Evolutionary conservation across 192 early-diverging fungal species (phyloP).

Genomic region (Coemansia sp.): DNA sequence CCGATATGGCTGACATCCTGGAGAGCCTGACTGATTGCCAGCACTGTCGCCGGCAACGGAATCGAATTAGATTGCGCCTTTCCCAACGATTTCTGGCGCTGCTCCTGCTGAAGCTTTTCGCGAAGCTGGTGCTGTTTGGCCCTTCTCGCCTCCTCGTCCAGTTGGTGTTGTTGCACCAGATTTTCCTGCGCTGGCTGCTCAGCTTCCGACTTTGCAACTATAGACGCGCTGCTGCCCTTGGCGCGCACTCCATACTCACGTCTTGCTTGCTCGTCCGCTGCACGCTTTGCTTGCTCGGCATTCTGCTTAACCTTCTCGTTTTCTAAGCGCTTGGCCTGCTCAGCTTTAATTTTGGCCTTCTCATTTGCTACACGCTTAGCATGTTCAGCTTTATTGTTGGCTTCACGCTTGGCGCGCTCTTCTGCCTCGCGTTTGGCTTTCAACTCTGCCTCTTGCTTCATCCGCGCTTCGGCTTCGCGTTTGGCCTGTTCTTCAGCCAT

Average conservation of each 20-base stretch:
- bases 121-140: conserved; percentile 8
- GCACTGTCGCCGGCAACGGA: background rate
- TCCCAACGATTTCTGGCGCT: background rate
- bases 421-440: background rate
- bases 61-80: background rate
- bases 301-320: background rate
- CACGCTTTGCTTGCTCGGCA: background rate
- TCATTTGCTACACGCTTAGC: too few relatives aligned
- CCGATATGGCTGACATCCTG: background rate
- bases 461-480: background rate
- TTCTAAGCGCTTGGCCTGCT: background rate
- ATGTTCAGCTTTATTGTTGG: background rate
- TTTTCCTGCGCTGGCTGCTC: too few relatives aligned
- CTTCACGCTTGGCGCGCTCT: background rate
- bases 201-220: too few relatives aligned
- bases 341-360: background rate
- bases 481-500: background rate
- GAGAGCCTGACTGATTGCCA: background rate
- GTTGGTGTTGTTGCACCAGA: background rate
- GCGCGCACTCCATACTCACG: background rate
- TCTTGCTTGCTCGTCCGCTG: background rate
- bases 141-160: background rate
- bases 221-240: background rate
- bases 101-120: conserved; percentile 3
- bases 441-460: background rate